phyloP scores from a whole-genome alignment of 345 rosid genomes.

The Acer yangbiense region DNA sequence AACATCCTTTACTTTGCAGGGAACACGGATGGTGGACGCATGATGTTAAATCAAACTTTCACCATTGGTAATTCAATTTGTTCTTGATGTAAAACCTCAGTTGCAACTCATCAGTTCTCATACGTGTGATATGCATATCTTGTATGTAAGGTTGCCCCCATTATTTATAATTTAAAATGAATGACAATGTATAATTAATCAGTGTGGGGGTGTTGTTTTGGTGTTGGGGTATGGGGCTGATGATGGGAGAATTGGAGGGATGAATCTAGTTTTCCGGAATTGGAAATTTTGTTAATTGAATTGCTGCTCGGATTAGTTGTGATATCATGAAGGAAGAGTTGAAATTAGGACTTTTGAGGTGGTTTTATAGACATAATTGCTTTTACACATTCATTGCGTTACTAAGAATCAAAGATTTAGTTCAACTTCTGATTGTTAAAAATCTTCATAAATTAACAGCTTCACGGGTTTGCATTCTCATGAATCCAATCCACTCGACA shows the following conservation, averaged over 20 bases:
- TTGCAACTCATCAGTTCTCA: neutral
- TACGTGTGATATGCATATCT: neutral
- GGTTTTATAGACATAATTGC: neutral
- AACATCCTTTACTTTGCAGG: constrained; percentile 39
- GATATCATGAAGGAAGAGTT: neutral
- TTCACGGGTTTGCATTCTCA: neutral
- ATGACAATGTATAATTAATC: neutral
- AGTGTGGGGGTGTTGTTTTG: neutral
- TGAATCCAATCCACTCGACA: neutral
- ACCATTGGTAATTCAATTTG: constrained; percentile 57
- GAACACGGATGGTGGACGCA: constrained; percentile 69
- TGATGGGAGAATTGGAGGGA: neutral
- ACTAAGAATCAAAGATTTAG: neutral
- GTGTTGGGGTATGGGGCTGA: neutral
- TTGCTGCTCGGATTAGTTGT: neutral
- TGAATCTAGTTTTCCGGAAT: neutral
- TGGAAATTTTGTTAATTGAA: neutral
- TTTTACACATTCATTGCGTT: neutral
- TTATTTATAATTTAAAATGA: neutral
- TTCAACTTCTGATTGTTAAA: neutral
- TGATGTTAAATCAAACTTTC: constrained; percentile 93
- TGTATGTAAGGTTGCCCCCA: neutral
- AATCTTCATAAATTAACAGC: neutral
- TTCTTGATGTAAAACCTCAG: neutral
- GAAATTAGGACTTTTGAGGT: neutral